Percentiles rank a stretch among this genome's conserved stretches.
Conservation (phyloP, 345 rosid genomes). For the Geranium brycei region DNA sequence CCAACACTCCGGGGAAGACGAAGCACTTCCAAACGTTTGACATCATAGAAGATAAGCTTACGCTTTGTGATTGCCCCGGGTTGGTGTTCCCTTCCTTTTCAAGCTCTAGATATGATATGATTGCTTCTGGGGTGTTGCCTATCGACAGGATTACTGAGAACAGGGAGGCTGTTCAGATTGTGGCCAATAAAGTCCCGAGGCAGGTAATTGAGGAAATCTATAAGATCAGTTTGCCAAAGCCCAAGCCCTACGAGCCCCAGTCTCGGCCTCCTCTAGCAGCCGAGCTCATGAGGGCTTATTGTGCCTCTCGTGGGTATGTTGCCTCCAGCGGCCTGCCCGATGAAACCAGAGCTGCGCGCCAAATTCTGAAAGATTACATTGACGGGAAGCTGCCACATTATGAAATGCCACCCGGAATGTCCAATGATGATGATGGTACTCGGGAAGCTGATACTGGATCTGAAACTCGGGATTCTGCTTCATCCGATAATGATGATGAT, state of each 20-base stretch:
- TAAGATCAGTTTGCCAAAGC: slow-evolving; percentile 66
- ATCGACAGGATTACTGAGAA: slow-evolving; percentile 85
- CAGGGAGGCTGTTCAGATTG: slow-evolving; percentile 81
- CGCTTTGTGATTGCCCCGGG: slow-evolving; percentile 86
- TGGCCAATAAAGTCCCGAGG: slow-evolving; percentile 65
- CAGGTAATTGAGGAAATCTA: slow-evolving; percentile 50
- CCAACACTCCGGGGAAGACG: slow-evolving; percentile 91
- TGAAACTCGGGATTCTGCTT: slow-evolving; percentile 25
- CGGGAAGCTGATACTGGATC: slow-evolving; percentile 18
- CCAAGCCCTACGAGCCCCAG: slow-evolving; percentile 69
- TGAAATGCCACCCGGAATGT: slow-evolving; percentile 58
- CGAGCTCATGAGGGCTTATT: slow-evolving; percentile 56
- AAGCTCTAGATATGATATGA: slow-evolving; percentile 80
- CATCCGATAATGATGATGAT: slow-evolving; percentile 18
- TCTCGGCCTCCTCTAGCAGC: slow-evolving; percentile 68
- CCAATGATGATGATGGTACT: slow-evolving; percentile 15
- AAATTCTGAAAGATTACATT: slow-evolving; percentile 67
- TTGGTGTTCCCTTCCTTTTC: slow-evolving; percentile 87
- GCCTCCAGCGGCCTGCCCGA: slow-evolving; percentile 95
- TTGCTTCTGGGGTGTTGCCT: slow-evolving; percentile 90
- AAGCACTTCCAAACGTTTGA: slow-evolving; percentile 79
- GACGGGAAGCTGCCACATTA: slow-evolving; percentile 75
- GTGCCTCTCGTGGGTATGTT: slow-evolving; percentile 75
- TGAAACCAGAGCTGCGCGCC: slow-evolving; percentile 80
- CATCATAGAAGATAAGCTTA: slow-evolving; percentile 65